Percentiles rank a stretch among this genome's conserved stretches.
Evolutionary conservation across 2,329 filamentous ascomycete genomes (phyloP).

Genomic region (Alternaria postmessia): DNA sequence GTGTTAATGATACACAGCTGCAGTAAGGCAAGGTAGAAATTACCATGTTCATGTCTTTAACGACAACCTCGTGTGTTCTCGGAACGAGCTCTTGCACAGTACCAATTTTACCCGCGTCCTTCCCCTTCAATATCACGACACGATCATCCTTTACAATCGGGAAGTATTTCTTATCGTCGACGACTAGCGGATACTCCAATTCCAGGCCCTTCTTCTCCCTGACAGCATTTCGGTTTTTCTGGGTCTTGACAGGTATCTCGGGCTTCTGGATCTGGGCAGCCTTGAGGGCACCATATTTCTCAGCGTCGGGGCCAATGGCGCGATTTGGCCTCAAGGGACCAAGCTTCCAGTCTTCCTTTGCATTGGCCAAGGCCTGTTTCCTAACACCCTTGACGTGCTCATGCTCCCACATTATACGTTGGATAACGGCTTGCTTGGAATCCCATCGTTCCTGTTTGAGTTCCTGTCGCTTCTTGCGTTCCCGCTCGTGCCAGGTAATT

Average conservation of each 20-base stretch:
- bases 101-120: slow-evolving; percentile 84
- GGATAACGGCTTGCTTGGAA: slow-evolving; percentile 37
- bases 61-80: slow-evolving; percentile 42
- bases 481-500: slow-evolving; percentile 42
- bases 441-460: slow-evolving; percentile 40
- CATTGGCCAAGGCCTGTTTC: slow-evolving; percentile 62
- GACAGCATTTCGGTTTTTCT: slow-evolving; percentile 30
- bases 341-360: slow-evolving; percentile 79
- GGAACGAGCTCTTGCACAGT: slow-evolving; percentile 65
- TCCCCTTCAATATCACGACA: slow-evolving; percentile 80
- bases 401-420: slow-evolving; percentile 25
- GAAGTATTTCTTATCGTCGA: slow-evolving; percentile 41
- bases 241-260: slow-evolving; percentile 50
- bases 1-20: slow-evolving; percentile 2
- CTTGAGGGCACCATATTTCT: slow-evolving; percentile 67
- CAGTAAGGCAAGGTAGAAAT: slow-evolving; percentile 3
- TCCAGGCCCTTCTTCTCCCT: slow-evolving; percentile 32
- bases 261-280: slow-evolving; percentile 40
- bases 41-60: slow-evolving; percentile 55
- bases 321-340: slow-evolving; percentile 80
- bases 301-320: slow-evolving; percentile 68
- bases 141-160: slow-evolving; percentile 70
- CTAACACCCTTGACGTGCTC: slow-evolving; percentile 43
- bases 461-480: slow-evolving; percentile 34
- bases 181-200: slow-evolving; percentile 37